Percentiles rank a stretch among this genome's conserved stretches.
Conservation (phyloP, 208 protist species). For the Porcisia hertigi region DNA sequence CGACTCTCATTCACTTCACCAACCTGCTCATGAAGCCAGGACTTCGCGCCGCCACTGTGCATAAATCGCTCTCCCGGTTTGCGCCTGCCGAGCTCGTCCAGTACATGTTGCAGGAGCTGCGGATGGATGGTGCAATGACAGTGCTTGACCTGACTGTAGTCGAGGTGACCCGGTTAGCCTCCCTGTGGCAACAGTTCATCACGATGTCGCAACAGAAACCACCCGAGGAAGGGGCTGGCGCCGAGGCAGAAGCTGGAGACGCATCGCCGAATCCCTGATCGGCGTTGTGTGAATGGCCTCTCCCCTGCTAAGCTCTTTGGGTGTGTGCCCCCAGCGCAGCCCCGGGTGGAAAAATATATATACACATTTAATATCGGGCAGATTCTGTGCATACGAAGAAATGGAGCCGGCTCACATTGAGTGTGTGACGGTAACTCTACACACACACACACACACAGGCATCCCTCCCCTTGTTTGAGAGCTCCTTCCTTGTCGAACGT, state of each 20-base stretch:
- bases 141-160: constrained; percentile 76
- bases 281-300: background rate
- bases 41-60: constrained; percentile 53
- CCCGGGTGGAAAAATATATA: too few relatives aligned
- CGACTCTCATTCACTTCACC: constrained; percentile 79
- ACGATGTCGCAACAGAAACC: constrained; percentile 53
- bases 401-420: too few relatives aligned
- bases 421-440: too few relatives aligned
- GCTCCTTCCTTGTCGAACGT: too few relatives aligned
- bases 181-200: constrained; percentile 75
- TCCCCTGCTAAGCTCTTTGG: background rate
- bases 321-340: too few relatives aligned
- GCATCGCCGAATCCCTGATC: background rate
- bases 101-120: constrained; percentile 83
- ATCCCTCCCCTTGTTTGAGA: too few relatives aligned
- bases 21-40: constrained; percentile 79
- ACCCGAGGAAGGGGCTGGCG: constrained; percentile 1
- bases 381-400: too few relatives aligned
- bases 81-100: constrained; percentile 77
- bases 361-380: too few relatives aligned
- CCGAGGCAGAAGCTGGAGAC: background rate
- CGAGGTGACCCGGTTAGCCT: constrained; percentile 68
- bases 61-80: constrained; percentile 67
- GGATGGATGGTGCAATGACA: constrained; percentile 80
- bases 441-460: too few relatives aligned